Evolutionary conservation across 768 basidiomycete genomes (phyloP).

Genomic region (Pluteus cervinus): DNA sequence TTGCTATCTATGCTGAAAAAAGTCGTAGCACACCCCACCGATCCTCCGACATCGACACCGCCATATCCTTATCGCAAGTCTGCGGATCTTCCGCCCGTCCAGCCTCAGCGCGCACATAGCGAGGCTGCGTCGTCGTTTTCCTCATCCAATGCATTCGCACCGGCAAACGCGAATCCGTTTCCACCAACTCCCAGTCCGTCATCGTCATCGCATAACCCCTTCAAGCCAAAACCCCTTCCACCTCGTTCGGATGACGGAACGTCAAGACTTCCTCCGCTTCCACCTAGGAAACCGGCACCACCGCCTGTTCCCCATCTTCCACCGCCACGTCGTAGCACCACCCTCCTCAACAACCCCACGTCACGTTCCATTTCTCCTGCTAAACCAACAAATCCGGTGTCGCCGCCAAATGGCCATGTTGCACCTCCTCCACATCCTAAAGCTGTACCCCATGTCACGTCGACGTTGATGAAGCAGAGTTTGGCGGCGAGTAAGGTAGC

Average conservation of each 20-base stretch:
- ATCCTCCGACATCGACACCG: conserved; percentile 13
- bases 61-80: too few relatives aligned
- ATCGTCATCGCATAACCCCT: conserved; percentile 13
- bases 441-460: conserved; percentile 45
- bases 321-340: conserved; percentile 6
- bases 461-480: conserved; percentile 65
- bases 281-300: conserved; percentile 43
- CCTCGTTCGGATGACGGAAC: neutral
- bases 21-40: neutral
- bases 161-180: conserved; percentile 15
- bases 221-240: too few relatives aligned
- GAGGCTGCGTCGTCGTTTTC: conserved; percentile 14
- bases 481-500: conserved; percentile 69
- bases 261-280: conserved; percentile 36
- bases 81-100: too few relatives aligned
- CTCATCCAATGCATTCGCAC: conserved; percentile 35
- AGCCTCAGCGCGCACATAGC: too few relatives aligned
- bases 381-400: conserved; percentile 1
- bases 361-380: conserved; percentile 14
- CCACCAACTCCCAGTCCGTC: conserved; percentile 9
- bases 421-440: conserved; percentile 27
- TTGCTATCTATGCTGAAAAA: neutral
- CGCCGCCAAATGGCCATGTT: conserved; percentile 2
- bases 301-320: conserved; percentile 19
- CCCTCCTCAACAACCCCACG: conserved; percentile 1